These are phyloP conservation scores for Quercus alba DNA, from an alignment of 306 rosid genomes.

Conservation along the genomic window DNA sequence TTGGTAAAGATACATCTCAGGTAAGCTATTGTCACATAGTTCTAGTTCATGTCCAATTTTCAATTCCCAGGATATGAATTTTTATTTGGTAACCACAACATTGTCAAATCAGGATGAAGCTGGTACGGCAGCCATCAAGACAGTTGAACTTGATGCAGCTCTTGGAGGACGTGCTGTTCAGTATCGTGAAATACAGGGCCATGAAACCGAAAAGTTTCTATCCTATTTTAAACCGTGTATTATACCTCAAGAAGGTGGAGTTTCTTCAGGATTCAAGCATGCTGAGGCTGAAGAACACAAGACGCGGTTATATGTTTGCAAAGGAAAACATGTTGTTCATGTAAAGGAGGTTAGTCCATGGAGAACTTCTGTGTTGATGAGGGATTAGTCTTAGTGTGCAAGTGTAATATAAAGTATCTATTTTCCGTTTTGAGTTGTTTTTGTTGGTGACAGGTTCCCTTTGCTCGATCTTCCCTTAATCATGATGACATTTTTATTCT, in stretches of 20 bases:
- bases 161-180: constrained; percentile 99
- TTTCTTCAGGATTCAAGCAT: constrained; percentile 88
- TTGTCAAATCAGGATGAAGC: constrained; percentile 82
- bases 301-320: constrained; percentile 73
- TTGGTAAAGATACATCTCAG: constrained; percentile 91
- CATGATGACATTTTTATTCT: constrained; percentile 94
- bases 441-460: constrained; percentile 66
- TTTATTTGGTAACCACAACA: constrained; percentile 18
- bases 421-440: constrained; percentile 20
- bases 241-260: constrained; percentile 96
- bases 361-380: constrained; percentile 25
- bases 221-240: constrained; percentile 95
- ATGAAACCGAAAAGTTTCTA: constrained; percentile 84
- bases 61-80: constrained; percentile 6
- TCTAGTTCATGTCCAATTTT: constrained; percentile 12
- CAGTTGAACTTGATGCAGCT: constrained; percentile 94
- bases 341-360: constrained; percentile 87
- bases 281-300: constrained; percentile 82
- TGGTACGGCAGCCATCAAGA: constrained; percentile 91
- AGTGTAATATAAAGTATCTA: constrained; percentile 1
- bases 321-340: constrained; percentile 92
- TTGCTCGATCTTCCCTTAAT: constrained; percentile 81
- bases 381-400: constrained; percentile 22
- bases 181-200: constrained; percentile 96
- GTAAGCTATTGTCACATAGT: constrained; percentile 31